These are phyloP conservation scores for Sanguinoderma infundibulare DNA, from an alignment of 1,284 basidiomycete species.

Conservation along the genomic window DNA sequence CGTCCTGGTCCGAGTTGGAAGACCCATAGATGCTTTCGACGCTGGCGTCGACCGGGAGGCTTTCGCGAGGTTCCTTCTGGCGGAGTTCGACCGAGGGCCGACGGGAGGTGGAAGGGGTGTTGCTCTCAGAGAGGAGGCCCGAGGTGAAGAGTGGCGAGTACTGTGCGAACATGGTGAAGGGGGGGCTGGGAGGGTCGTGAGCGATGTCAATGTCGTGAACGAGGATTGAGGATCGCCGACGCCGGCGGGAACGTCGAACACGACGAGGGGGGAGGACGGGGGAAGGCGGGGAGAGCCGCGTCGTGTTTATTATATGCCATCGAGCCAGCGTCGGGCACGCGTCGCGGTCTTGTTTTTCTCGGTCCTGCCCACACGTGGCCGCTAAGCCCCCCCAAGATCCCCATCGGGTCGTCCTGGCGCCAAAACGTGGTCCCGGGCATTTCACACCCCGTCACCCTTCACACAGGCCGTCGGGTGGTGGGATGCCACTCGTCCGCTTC, in stretches of 20 bases:
- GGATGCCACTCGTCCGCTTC: neutral
- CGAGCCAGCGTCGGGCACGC: slow-evolving; percentile 4
- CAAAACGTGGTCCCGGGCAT: slow-evolving; percentile 7
- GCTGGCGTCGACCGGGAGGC: slow-evolving; percentile 44
- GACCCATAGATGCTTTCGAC: slow-evolving; percentile 32
- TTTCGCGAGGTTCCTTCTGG: slow-evolving; percentile 35
- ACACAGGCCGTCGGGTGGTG: slow-evolving; percentile 1
- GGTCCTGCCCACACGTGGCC: slow-evolving; percentile 13
- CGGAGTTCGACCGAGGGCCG: slow-evolving; percentile 36
- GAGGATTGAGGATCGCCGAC: neutral
- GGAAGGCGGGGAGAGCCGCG: slow-evolving; percentile 2
- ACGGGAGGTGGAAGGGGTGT: slow-evolving; percentile 35
- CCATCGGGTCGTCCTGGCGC: slow-evolving; percentile 12
- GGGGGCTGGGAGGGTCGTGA: neutral
- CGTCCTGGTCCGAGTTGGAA: slow-evolving; percentile 22
- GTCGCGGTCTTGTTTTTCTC: neutral
- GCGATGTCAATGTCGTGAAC: neutral
- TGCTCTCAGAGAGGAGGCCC: slow-evolving; percentile 50
- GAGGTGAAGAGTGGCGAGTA: slow-evolving; percentile 67
- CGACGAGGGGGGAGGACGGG: slow-evolving; percentile 8
- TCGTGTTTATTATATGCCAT: slow-evolving; percentile 20
- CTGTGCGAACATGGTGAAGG: slow-evolving; percentile 35
- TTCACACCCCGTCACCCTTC: slow-evolving; percentile 25
- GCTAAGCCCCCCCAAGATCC: slow-evolving; percentile 10
- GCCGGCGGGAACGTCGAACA: slow-evolving; percentile 11